Base-by-base conservation (phyloP, 352 stramenopile genomes). In the Phytopythium sindhum region DNA sequence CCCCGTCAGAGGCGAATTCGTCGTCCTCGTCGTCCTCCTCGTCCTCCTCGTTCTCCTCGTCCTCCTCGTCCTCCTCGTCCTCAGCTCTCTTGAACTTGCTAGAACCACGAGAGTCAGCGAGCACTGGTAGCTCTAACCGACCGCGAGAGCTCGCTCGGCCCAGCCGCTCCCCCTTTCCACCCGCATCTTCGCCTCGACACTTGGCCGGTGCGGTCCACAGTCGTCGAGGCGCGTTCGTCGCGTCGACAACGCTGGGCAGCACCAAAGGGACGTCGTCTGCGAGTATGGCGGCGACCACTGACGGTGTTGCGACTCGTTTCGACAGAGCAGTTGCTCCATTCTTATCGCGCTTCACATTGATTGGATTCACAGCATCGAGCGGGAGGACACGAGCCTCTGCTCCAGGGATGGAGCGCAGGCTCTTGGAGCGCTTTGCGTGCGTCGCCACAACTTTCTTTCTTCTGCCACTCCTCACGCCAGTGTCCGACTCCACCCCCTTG, bases 41-140 rank as follows among this genome's bases (percentile, higher is more conserved):
- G 53, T 60, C 1, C 3, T 73, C 61, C 29, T 70, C 58, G 19
- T n/a, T n/a, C n/a, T n/a, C n/a, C n/a, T n/a, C n/a, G 5, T 64
- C 26, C 53, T 60, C 9, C 39, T 69, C 15, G 53, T 60, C 1
- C 3, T 73, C 61, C 29, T 67, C 68, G 61, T 24, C 64, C 24
- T 42, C 62, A 65, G 7, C 56, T 60, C 24, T 67, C 59, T 44
- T 31, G 29, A 19, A 57, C 21, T 23, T 57, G 31, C 19, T 9
- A 14, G 29, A 9, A 28, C 19, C 28, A 24, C 23, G 19, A 14
- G 17, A 21, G 4, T 6, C 9, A 1, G 51, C 24, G 29, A 80
- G 35, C 14, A 19, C 50, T 23, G 71, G 71, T 6, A 82, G 63
- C 26, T 81, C 77, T 5, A 72, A 53, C 19, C 60, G 59, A 21